Conservation (phyloP, 2,329 filamentous ascomycete species). For the Ceratocystis destructans region DNA sequence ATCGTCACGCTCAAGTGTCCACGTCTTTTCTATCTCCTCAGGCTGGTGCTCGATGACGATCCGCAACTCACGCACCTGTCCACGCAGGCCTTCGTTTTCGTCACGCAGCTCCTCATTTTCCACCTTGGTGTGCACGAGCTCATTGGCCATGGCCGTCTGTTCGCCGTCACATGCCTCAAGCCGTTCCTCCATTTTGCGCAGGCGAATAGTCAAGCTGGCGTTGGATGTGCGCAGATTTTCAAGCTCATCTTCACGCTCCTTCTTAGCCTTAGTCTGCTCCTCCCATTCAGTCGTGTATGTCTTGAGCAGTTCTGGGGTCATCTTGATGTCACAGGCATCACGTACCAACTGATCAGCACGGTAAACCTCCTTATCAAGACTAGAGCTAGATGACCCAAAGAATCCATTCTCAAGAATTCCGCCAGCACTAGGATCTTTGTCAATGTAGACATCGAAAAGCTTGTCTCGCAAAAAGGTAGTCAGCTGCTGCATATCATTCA, state of each 20-base stretch:
- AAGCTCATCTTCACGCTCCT: constrained; percentile 69
- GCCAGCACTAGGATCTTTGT: constrained; percentile 79
- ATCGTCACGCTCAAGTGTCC: constrained; percentile 75
- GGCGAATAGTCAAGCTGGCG: constrained; percentile 51
- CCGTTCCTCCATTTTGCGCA: constrained; percentile 77
- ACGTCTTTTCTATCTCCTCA: constrained; percentile 66
- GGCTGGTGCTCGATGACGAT: constrained; percentile 82
- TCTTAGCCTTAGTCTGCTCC: constrained; percentile 70
- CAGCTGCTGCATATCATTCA: constrained; percentile 83
- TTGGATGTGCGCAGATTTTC: constrained; percentile 57
- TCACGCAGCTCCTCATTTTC: constrained; percentile 83
- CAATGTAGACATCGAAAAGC: constrained; percentile 93
- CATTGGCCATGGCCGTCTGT: constrained; percentile 79
- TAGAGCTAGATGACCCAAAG: constrained; percentile 83
- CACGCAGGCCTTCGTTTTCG: constrained; percentile 73
- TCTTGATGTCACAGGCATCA: constrained; percentile 77
- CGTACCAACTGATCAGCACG: constrained; percentile 84
- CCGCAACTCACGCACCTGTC: constrained; percentile 73
- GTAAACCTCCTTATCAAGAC: constrained; percentile 88
- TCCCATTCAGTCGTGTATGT: constrained; percentile 81
- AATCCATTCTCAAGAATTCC: constrained; percentile 93
- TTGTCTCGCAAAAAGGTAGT: constrained; percentile 87
- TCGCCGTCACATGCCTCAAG: constrained; percentile 80
- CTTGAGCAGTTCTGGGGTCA: constrained; percentile 70
- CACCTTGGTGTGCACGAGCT: constrained; percentile 83